A percentile compares a stretch with the other conserved stretches of the same genome.
Conservation (phyloP, 257 asterid species). For the Eucommia ulmoides region DNA sequence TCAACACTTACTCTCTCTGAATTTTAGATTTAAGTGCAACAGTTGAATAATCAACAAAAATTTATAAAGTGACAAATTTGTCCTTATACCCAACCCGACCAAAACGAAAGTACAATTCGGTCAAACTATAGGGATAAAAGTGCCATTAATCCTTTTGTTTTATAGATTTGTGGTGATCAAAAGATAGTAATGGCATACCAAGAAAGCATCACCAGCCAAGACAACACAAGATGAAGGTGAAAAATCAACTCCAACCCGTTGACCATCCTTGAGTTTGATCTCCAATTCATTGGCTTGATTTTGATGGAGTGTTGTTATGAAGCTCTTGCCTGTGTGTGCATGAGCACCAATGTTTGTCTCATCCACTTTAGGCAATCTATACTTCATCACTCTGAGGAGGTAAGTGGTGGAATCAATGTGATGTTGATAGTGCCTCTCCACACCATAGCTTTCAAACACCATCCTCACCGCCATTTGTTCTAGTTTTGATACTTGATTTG, state of each 20-base stretch:
- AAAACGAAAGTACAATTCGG: no score
- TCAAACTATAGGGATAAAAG: no score
- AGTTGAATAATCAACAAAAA: no score
- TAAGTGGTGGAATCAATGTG: conserved; percentile 35
- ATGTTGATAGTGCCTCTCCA: conserved; percentile 30
- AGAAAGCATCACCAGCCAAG: conserved; percentile 40
- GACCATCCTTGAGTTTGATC: conserved; percentile 34
- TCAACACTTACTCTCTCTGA: no score
- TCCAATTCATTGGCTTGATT: conserved; percentile 45
- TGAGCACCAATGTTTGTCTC: conserved; percentile 22
- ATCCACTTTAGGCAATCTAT: conserved; percentile 19
- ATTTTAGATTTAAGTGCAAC: no score
- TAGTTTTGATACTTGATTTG: conserved; percentile 28
- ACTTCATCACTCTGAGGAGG: conserved; percentile 32
- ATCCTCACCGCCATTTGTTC: conserved; percentile 38
- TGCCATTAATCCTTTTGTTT: no score
- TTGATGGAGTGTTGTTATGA: conserved; percentile 41
- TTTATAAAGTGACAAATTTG: no score
- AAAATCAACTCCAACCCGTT: conserved; percentile 37
- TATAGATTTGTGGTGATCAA: no score
- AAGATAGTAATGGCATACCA: neutral
- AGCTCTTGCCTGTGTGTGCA: conserved; percentile 50
- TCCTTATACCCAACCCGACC: no score
- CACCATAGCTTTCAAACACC: conserved; percentile 47
- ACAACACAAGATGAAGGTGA: conserved; percentile 37